phyloP scores from a whole-genome alignment of 2,329 filamentous ascomycete species.

The Zymoseptoria passerinii region DNA sequence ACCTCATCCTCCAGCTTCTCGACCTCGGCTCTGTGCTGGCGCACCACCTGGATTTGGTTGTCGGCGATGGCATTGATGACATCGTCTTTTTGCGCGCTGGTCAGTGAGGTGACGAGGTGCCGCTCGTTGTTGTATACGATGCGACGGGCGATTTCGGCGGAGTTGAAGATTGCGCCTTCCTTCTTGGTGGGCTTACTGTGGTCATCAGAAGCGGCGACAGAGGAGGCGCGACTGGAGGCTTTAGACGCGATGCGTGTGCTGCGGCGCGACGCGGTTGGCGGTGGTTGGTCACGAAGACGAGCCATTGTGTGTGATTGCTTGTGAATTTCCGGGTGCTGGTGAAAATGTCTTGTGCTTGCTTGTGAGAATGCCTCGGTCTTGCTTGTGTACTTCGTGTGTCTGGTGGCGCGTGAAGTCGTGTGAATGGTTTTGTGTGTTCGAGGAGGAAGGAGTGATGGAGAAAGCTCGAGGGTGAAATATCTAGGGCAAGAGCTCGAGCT shows the following conservation, averaged over 20 bases:
- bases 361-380: not conserved
- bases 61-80: constrained; percentile 9
- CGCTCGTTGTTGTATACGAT: not conserved
- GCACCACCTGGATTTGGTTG: constrained; percentile 1
- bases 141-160: not conserved
- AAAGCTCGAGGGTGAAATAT: not conserved
- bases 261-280: constrained; percentile 4
- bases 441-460: too few species aligned
- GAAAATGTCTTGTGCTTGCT: not conserved
- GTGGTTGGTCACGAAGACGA: not conserved
- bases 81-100: constrained; percentile 11
- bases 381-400: not conserved
- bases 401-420: not conserved
- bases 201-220: constrained; percentile 1
- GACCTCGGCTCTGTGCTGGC: not conserved
- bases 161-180: not conserved
- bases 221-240: constrained; percentile 2
- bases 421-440: not conserved
- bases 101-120: constrained; percentile 9
- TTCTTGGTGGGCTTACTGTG: constrained; percentile 2
- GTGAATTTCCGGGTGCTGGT: not conserved
- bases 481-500: not conserved
- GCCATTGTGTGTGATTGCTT: not conserved
- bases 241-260: constrained; percentile 9
- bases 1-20: not conserved